Evolutionary conservation across 2,329 filamentous ascomycete genomes (phyloP).

Genomic region (Plenodomus tracheiphilus): DNA sequence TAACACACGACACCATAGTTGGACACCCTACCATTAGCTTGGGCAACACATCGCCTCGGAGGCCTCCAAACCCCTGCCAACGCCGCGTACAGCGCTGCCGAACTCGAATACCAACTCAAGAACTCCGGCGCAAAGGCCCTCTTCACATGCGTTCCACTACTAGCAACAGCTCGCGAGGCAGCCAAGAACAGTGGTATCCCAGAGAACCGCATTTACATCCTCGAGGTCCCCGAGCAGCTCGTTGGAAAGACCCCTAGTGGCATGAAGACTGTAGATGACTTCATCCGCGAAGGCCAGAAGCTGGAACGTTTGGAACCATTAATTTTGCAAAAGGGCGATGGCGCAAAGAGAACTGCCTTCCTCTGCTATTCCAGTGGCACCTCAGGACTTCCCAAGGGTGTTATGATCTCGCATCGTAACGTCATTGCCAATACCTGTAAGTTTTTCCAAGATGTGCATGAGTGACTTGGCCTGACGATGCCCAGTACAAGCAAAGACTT

Average conservation of each 20-base stretch:
- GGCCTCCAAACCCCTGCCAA: conserved; percentile 76
- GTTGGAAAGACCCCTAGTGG: conserved; percentile 52
- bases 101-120: conserved; percentile 72
- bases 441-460: background rate
- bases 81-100: conserved; percentile 70
- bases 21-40: conserved; percentile 72
- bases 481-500: conserved; percentile 60
- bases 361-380: conserved; percentile 82
- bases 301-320: conserved; percentile 59
- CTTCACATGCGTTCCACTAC: conserved; percentile 71
- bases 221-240: conserved; percentile 65
- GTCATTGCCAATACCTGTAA: conserved; percentile 70
- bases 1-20: conserved; percentile 54
- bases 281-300: conserved; percentile 64
- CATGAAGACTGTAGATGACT: conserved; percentile 67
- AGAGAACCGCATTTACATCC: conserved; percentile 66
- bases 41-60: conserved; percentile 74
- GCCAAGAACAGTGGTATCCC: conserved; percentile 67
- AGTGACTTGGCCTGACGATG: conserved; percentile 3
- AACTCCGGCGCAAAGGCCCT: conserved; percentile 70
- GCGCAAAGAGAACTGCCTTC: conserved; percentile 70
- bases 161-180: conserved; percentile 66
- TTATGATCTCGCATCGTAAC: conserved; percentile 80
- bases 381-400: conserved; percentile 79
- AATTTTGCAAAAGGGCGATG: conserved; percentile 66